phyloP scores from a whole-genome alignment of 805 yeast genomes.

The Lipomyces orientalis region DNA sequence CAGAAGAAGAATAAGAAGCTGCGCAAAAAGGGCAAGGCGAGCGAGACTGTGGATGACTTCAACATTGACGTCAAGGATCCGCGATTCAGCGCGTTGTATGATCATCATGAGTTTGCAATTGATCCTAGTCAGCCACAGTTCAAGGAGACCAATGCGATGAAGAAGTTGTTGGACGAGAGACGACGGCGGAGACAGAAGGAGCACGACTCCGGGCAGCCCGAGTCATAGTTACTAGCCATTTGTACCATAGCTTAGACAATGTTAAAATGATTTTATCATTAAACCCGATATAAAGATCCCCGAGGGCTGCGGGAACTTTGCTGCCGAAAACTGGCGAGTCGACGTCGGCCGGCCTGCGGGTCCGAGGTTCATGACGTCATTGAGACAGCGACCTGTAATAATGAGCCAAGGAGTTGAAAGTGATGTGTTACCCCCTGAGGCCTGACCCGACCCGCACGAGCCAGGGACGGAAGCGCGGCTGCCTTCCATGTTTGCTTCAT shows the following conservation, averaged over 20 bases:
- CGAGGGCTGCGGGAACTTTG: too few species aligned
- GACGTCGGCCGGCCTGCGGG: too few species aligned
- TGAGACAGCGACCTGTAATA: too few species aligned
- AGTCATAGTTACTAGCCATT: not conserved
- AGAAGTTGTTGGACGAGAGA: slow-evolving; percentile 77
- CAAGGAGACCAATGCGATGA: slow-evolving; percentile 87
- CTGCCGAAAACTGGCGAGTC: too few species aligned
- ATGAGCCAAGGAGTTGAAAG: too few species aligned
- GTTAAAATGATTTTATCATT: not conserved
- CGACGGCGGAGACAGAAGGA: slow-evolving; percentile 40
- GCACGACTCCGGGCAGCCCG: not conserved
- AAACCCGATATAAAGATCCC: too few species aligned
- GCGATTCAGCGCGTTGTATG: slow-evolving; percentile 82
- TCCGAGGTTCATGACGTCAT: too few species aligned
- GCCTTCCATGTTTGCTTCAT: not conserved
- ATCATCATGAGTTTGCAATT: slow-evolving; percentile 88
- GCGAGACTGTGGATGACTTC: slow-evolving; percentile 58
- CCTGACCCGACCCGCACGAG: too few species aligned
- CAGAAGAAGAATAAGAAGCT: slow-evolving; percentile 33
- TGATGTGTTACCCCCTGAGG: too few species aligned
- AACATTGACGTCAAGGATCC: slow-evolving; percentile 78
- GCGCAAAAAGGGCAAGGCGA: slow-evolving; percentile 51
- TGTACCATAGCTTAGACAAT: not conserved
- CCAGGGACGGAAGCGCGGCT: too few species aligned
- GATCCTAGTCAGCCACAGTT: slow-evolving; percentile 93